Base-by-base conservation (phyloP, 2,329 filamentous ascomycete genomes). In the Fusarium falciforme region DNA sequence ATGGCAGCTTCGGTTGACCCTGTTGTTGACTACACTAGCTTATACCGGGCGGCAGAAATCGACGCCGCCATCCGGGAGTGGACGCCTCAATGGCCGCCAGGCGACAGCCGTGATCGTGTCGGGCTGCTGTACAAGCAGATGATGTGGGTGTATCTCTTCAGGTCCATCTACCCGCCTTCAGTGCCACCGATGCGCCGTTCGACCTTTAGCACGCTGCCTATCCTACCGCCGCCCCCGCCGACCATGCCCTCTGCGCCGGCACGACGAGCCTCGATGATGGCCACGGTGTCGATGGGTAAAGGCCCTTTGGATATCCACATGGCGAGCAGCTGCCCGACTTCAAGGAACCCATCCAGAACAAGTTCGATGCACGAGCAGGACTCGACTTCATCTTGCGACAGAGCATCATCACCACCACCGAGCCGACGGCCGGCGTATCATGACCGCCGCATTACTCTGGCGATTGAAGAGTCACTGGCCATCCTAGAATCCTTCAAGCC, bases 31-130 rank as follows among this genome's bases (percentile, higher is more conserved):
- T 95, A 94, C 79, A 87, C 89, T 27, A 92, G 91, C 12, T 85
- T 96, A 11, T 92, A 91, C 76, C 89, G 90, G 54, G 94, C 93
- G 0, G 91, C 93, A 7, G 90, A 92, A 61, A 95, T 98, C 76
- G 93, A 97, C 74, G 88, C 88, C 16, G 91, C 89, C 6, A 92
- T 98, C 61, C 88, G 91, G 7, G 88, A 89, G 16, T 98, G 95
- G 95, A 87, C 89, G 27, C 93, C 94, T 4, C 80, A 83, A 9
- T 91, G 89, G 88, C 87, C 89, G 0, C 79, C 82, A 0, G 88
- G 89, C 1, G 90, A 92, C 73, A 88, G 85, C 74, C 87, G 90
- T 20, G 85, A 89, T 60, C 83, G 85, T 1, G 89, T 90, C 1
- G 88, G 86, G 2, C 81, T 90, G 6, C 83, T 92, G 0, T 92